Evolutionary conservation across 2,329 filamentous ascomycete genomes (phyloP).

Genomic region (Cladosporium sp.): DNA sequence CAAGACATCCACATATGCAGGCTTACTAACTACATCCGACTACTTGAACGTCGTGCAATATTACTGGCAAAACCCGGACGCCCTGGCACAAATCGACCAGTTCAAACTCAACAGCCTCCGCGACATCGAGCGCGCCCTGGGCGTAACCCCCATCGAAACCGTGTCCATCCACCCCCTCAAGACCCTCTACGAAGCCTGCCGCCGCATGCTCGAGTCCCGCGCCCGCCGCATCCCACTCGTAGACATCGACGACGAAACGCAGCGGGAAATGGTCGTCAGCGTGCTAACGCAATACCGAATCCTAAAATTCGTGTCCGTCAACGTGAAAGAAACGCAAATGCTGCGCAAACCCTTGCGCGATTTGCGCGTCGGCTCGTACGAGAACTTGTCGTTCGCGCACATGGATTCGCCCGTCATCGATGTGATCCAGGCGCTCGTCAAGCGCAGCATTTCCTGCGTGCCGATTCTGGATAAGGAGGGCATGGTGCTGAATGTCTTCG

Average conservation of each 20-base stretch:
- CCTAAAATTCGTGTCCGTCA: constrained; percentile 97
- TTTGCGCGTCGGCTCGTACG: constrained; percentile 75
- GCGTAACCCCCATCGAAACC: constrained; percentile 85
- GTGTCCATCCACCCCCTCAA: constrained; percentile 89
- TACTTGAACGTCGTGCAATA: constrained; percentile 99
- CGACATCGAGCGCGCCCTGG: constrained; percentile 93
- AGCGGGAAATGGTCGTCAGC: constrained; percentile 86
- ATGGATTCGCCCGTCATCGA: constrained; percentile 93
- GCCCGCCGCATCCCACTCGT: constrained; percentile 91
- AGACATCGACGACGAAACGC: constrained; percentile 90
- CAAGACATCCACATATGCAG: constrained; percentile 84
- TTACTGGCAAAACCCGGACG: constrained; percentile 94
- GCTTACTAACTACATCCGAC: constrained; percentile 89
- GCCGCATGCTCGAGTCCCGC: constrained; percentile 87
- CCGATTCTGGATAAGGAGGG: constrained; percentile 81
- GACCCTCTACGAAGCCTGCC: constrained; percentile 91
- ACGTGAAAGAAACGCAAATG: constrained; percentile 80
- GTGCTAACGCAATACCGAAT: constrained; percentile 98
- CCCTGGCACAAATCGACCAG: constrained; percentile 83
- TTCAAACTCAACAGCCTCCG: constrained; percentile 87
- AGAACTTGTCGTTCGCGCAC: constrained; percentile 69
- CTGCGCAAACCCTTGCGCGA: constrained; percentile 83
- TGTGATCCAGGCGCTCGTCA: constrained; percentile 88
- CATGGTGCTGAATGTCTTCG: constrained; percentile 87
- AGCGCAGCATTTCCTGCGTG: constrained; percentile 88